phyloP scores from a whole-genome alignment of 768 basidiomycete genomes.

The Termitomyces sp. region DNA sequence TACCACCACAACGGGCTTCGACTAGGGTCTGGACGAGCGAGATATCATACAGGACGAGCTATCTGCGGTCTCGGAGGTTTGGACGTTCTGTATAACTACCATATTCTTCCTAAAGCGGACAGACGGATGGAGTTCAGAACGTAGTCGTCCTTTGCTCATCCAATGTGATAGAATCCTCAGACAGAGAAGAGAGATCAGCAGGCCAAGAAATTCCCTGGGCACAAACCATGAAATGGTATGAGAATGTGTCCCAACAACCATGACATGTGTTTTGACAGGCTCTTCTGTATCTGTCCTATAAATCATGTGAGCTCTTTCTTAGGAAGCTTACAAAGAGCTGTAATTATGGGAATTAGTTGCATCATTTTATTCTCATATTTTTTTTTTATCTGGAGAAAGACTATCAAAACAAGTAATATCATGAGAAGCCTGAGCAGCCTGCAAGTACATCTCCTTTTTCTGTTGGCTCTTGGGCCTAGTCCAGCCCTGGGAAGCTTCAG shows the following conservation, averaged over 20 bases:
- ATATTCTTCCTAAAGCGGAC: neutral
- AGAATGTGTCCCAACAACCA: neutral
- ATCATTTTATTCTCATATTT: neutral
- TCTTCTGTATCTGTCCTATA: neutral
- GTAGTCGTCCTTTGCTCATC: neutral
- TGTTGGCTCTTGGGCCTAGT: no score
- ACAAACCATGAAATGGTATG: neutral
- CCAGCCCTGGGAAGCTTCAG: no score
- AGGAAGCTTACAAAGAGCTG: neutral
- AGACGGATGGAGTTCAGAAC: neutral
- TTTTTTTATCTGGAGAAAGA: neutral
- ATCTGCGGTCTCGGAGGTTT: neutral
- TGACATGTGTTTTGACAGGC: no score
- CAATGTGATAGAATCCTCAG: neutral
- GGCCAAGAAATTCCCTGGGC: neutral
- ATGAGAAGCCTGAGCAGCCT: no score
- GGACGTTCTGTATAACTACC: neutral
- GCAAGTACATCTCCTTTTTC: no score
- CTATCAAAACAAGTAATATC: no score
- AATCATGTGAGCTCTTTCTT: neutral
- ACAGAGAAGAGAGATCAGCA: no score
- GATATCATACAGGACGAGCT: neutral
- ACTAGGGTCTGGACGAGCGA: neutral
- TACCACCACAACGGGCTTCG: neutral
- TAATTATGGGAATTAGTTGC: neutral